Evolutionary conservation across 352 stramenopile genomes (phyloP).

Genomic region (Aphanomyces cochlioides): DNA sequence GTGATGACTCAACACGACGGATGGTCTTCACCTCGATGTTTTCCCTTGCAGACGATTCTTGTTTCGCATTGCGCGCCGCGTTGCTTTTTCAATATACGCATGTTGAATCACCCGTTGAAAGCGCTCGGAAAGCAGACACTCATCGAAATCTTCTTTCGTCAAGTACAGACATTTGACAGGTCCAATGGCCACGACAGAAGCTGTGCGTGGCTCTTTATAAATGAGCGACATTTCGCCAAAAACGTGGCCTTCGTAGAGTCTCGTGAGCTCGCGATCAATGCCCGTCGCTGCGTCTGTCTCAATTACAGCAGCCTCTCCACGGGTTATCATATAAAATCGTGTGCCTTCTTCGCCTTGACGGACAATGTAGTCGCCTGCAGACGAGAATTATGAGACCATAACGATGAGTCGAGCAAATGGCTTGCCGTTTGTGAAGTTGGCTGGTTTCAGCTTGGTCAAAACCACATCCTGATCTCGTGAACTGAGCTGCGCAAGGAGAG

Average conservation of each 20-base stretch:
- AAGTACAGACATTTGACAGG: constrained; percentile 83
- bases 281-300: constrained; percentile 45
- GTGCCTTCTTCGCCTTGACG: constrained; percentile 84
- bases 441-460: constrained; percentile 69
- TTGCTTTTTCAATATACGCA: constrained; percentile 82
- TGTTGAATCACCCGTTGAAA: constrained; percentile 86
- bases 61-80: constrained; percentile 67
- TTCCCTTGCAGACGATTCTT: constrained; percentile 54
- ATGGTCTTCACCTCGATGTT: constrained; percentile 20
- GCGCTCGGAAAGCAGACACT: constrained; percentile 73
- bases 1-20: background rate
- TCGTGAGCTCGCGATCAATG: constrained; percentile 74
- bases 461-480: constrained; percentile 77
- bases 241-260: constrained; percentile 83
- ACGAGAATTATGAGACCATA: background rate
- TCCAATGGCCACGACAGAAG: constrained; percentile 69
- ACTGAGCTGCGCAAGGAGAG: constrained; percentile 63
- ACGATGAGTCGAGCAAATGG: background rate
- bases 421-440: constrained; percentile 63
- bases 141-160: constrained; percentile 85
- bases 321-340: constrained; percentile 88
- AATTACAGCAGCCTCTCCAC: constrained; percentile 75
- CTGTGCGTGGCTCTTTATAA: constrained; percentile 81
- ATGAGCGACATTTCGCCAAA: constrained; percentile 88
- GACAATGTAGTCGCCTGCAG: constrained; percentile 78